Evolutionary conservation across 2,329 filamentous ascomycete species (phyloP).

Genomic region (Cladosporium phlei): DNA sequence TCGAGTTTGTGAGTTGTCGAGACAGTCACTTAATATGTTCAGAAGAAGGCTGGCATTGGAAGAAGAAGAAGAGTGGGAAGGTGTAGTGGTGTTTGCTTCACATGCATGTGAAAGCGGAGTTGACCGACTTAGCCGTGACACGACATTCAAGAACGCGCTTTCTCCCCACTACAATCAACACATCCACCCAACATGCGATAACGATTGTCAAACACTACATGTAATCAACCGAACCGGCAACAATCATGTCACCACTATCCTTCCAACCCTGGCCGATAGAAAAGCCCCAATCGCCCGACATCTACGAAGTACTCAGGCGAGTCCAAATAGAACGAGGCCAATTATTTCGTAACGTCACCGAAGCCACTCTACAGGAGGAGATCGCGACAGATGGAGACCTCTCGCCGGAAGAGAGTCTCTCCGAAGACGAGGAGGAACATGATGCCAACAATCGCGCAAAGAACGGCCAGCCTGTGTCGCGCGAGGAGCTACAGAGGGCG

Average conservation of each 20-base stretch:
- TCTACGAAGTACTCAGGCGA: constrained; percentile 73
- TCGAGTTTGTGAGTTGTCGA: neutral
- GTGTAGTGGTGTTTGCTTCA: too few relatives aligned
- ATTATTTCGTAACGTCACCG: constrained; percentile 68
- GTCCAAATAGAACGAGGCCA: constrained; percentile 75
- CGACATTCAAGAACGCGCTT: neutral
- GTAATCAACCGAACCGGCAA: too few relatives aligned
- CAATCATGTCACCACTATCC: constrained; percentile 43
- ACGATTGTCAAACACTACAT: too few relatives aligned
- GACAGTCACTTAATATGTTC: neutral
- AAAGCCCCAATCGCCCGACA: constrained; percentile 53
- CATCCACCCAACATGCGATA: too few relatives aligned
- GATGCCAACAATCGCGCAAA: constrained; percentile 15
- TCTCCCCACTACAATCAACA: too few relatives aligned
- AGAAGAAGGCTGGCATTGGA: neutral
- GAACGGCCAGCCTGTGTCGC: constrained; percentile 19
- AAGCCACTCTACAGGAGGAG: constrained; percentile 66
- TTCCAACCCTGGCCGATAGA: constrained; percentile 59
- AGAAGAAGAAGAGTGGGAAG: too few relatives aligned
- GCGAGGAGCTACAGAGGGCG: constrained; percentile 37
- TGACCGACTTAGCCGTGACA: constrained; percentile 7
- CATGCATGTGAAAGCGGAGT: constrained; percentile 2
- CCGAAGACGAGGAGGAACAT: constrained; percentile 40
- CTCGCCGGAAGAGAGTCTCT: constrained; percentile 42
- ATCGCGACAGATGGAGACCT: constrained; percentile 49